Evolutionary conservation across 345 rosid genomes (phyloP), one percentile per base, ranked within the genome.

Genomic region (Citrus hindsii): DNA sequence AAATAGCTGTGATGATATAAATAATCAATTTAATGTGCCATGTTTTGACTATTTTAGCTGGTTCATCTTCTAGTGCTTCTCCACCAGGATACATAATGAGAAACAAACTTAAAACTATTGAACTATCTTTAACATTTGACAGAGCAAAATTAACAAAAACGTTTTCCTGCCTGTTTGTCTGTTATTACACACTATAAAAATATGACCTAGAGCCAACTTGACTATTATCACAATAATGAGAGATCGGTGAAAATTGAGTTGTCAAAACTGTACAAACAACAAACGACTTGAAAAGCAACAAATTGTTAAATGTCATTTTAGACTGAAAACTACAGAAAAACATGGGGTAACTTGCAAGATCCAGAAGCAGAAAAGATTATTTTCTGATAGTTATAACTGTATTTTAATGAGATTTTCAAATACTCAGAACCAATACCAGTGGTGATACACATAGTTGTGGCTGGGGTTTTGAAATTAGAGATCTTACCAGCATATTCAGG

Each of bases 401-500:
- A 53, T 24, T 12, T 27, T 35, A 0, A 38, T 35, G 56, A 60
- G 10, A 2, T 35, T 24, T 40, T 38, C 46, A 30, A 55, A 67
- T 69, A 27, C 0, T 60, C 35, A 6, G 32, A 48, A 75, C 42
- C 46, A 13, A 30, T 8, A 32, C 78, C 71, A 48, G 24, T 48
- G 56, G 28, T 25, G 14, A 22, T 48, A 48, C 33, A 18, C 27
- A 64, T 30, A 35, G 65, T 14, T 62, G 8, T 63, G 6, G 4
- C 9, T n/a, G 0, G 9, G n/a, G 16, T 46, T 64, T 4, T 75
- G 69, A 32, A 28, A 16, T 27, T 65, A 30, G 28, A 74, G 27
- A 12, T 59, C 76, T 72, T 82, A 88, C 93, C 89, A 46, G 93
- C 90, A 81, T 89, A 89, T 86, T 88, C 91, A 22, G 91, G 93